Evolutionary conservation across 805 yeast genomes (phyloP), one percentile per base, ranked within the genome.

Genomic region (Candida cerambycidarum): DNA sequence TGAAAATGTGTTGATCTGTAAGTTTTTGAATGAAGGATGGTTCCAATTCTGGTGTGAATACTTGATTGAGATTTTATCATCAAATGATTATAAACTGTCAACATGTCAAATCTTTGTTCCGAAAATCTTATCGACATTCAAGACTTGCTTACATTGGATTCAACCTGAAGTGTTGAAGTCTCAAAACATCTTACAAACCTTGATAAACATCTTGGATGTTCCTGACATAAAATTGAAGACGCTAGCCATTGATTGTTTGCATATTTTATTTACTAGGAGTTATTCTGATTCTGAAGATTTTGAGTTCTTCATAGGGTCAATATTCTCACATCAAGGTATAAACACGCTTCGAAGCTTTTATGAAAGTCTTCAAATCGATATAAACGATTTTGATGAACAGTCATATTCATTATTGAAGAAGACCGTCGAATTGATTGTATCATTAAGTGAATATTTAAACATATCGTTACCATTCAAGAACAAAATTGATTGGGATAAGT

Each of bases 71-170:
- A 50, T 63, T 4, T 57, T 71, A 39, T 55, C 61, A 11, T 55
- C 50, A 27, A 61, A 61, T 38, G 70, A 62, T 30, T 47, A 59
- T 29, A 45, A 56, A 2, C 51, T 59, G 17, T 43, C 55, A 3
- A 38, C 57, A 4, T 62, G 64, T 38, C 71, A 66, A 49, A 53
- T 57, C 19, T 82, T 82, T 56, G 82, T 82, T 2, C 76, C 85
- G 32, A 81, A 85, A 54, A 71, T 85, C 4, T 68, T 93, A 30
- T 87, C 89, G 47, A 84, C 95, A 4, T 76, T 92, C 56, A 93
- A 93, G 57, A 84, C 96, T 0, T 86, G 96, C 53, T 73, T 93
- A 46, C 89, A 86, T 54, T 93, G 99, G 99, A 79, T 90, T 6
- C 77, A 86, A 39, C 92, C 97, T 2, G 71, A 78, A 12, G 80